Base-by-base conservation (phyloP, 2,329 filamentous ascomycete species). In the Saccharata proteae region DNA sequence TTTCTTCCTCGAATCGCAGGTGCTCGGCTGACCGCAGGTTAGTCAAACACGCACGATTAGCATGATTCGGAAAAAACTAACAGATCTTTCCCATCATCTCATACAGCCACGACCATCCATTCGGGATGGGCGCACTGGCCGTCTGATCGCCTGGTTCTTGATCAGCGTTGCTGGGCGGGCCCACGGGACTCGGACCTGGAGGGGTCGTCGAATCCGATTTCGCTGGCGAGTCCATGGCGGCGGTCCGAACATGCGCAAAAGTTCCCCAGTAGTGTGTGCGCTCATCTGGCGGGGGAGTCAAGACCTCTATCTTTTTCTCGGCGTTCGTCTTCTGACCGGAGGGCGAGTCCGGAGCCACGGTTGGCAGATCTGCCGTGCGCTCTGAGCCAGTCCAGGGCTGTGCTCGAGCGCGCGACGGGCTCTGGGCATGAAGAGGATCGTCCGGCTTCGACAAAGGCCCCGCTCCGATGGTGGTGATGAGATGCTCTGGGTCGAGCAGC, bases 281-380 rank as follows among this genome's bases (percentile, higher is more conserved):
- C 14, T 47, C 43, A 31, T 65, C 62, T 26, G 54, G 54, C 8
- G 62, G 62, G 32, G 62, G 62, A 7, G 62, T 65, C 30, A 61
- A 49, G 26, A 55, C 54, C 26, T 57, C 47, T n/a, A 64, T 43
- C 43, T 51, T 46, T n/a, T 49, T 44, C 20, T 34, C 32, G 27
- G 16, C 16, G 14, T 26, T 15, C 25, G 24, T 7, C 21, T 16
- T 22, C 24, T 30, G 26, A 13, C 10, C 4, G 25, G n/a, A 26
- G 29, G 14, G 23, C 30, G 8, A 23, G 19, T 21, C 27, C 30
- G 22, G 11, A 16, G 33, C 26, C 24, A 19, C 19, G 12, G 16
- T 26, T 14, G 32, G 32, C 15, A 26, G 32, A 20, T 23, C 13
- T 26, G 25, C 32, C 17, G 23, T 18, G 16, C 18, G 26, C 12